A percentile compares a stretch with the other conserved stretches of the same genome.
Evolutionary conservation across 768 basidiomycete species (phyloP).

Genomic region (Amanita molliuscula): DNA sequence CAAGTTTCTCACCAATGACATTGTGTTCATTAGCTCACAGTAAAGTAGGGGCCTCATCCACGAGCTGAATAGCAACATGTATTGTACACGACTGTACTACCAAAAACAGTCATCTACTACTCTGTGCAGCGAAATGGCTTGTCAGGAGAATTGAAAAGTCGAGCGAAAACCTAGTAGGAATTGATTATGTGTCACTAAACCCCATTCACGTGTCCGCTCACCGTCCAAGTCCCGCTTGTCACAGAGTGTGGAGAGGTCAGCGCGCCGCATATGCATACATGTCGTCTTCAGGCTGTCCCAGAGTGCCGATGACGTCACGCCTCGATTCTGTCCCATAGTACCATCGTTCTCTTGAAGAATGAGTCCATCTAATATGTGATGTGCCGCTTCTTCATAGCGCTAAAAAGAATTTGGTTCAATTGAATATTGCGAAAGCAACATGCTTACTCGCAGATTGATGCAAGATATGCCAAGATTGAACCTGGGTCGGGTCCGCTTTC

Average conservation of each 20-base stretch:
- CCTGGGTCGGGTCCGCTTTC: constrained; percentile 26
- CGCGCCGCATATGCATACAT: constrained; percentile 69
- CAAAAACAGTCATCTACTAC: constrained; percentile 9
- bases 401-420: constrained; percentile 18
- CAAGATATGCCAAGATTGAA: constrained; percentile 93
- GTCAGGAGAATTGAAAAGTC: constrained; percentile 13
- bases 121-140: background rate
- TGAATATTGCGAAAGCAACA: constrained; percentile 7
- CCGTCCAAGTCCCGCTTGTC: constrained; percentile 62
- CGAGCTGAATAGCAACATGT: background rate
- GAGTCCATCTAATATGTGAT: constrained; percentile 82
- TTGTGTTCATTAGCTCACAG: background rate
- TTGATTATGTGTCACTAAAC: background rate
- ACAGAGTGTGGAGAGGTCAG: constrained; percentile 69
- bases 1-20: background rate
- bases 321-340: constrained; percentile 49
- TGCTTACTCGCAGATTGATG: constrained; percentile 66
- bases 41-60: constrained; percentile 2
- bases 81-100: constrained; percentile 6
- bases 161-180: constrained; percentile 19
- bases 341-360: constrained; percentile 82
- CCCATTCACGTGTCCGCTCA: constrained; percentile 13
- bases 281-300: constrained; percentile 87
- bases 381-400: constrained; percentile 82
- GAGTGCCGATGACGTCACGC: constrained; percentile 65